A percentile compares a stretch with the other conserved stretches of the same genome.
Conservation (phyloP, 148 eudicot species). For the Chenopodium formosanum region DNA sequence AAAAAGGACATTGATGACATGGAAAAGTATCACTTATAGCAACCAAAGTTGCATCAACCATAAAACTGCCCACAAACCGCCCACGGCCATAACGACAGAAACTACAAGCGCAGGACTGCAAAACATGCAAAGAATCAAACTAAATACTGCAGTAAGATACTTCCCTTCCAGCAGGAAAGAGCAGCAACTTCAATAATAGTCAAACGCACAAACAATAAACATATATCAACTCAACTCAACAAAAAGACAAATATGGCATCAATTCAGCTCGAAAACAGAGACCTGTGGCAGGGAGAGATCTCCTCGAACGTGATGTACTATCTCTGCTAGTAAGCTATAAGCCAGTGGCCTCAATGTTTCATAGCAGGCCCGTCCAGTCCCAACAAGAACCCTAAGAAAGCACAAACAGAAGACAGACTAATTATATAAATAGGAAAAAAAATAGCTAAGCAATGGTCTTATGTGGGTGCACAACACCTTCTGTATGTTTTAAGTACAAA, state of each 20-base stretch:
- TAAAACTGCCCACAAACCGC: neutral
- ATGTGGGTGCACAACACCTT: neutral
- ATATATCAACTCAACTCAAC: neutral
- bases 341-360: slow-evolving; percentile 95
- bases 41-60: neutral
- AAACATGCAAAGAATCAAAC: neutral
- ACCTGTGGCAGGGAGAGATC: slow-evolving; percentile 93
- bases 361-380: slow-evolving; percentile 95
- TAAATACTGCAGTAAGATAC: neutral
- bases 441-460: neutral
- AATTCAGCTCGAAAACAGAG: slow-evolving; percentile 5
- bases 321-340: slow-evolving; percentile 92
- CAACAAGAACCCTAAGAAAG: slow-evolving; percentile 79
- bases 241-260: neutral
- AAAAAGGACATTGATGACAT: neutral
- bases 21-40: neutral
- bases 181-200: neutral
- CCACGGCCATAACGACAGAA: neutral
- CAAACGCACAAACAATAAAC: neutral
- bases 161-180: neutral
- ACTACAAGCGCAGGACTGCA: neutral
- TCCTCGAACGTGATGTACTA: slow-evolving; percentile 93
- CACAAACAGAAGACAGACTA: slow-evolving; percentile 1
- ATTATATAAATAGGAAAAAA: neutral
- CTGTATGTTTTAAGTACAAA: neutral